Evolutionary conservation across 768 basidiomycete species (phyloP).

Genomic region (Cantharellus cinnabarinus): DNA sequence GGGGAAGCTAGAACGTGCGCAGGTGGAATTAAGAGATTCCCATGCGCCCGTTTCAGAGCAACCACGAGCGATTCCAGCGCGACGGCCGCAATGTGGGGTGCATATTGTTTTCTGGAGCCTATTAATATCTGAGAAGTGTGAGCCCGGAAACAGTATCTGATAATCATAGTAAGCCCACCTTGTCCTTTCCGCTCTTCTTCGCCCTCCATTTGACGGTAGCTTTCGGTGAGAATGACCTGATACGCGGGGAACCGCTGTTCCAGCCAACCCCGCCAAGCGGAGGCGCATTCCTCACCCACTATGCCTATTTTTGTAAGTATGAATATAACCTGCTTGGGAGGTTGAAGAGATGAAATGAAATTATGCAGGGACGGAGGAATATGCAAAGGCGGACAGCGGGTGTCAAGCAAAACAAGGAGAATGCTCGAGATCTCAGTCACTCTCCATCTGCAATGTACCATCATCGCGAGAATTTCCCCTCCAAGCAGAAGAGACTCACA

Average conservation of each 20-base stretch:
- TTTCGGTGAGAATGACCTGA: conserved; percentile 54
- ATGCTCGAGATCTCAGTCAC: conserved; percentile 84
- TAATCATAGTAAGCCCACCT: conserved; percentile 19
- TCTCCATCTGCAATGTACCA: conserved; percentile 45
- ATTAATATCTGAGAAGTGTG: background rate
- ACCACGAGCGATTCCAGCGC: conserved; percentile 45
- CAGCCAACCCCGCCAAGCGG: conserved; percentile 47
- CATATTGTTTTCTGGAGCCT: conserved; percentile 15
- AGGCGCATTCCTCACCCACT: conserved; percentile 39
- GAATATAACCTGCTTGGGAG: conserved; percentile 34
- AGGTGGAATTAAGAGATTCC: conserved; percentile 48
- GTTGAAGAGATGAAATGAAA: conserved; percentile 28
- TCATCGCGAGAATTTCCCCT: background rate
- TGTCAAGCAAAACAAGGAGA: conserved; percentile 70
- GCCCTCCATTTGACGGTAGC: conserved; percentile 38
- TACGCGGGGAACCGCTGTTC: conserved; percentile 29
- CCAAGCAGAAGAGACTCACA: conserved; percentile 30
- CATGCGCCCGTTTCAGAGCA: conserved; percentile 45
- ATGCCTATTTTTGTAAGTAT: conserved; percentile 83
- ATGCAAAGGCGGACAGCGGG: conserved; percentile 74
- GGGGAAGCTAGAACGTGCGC: conserved; percentile 28
- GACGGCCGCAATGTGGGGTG: conserved; percentile 46
- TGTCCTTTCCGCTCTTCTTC: conserved; percentile 13
- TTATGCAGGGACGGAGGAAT: conserved; percentile 56
- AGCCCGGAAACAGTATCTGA: background rate